Base-by-base conservation (phyloP, 1,139 yeast species). In the Meyerozyma athensensis region DNA sequence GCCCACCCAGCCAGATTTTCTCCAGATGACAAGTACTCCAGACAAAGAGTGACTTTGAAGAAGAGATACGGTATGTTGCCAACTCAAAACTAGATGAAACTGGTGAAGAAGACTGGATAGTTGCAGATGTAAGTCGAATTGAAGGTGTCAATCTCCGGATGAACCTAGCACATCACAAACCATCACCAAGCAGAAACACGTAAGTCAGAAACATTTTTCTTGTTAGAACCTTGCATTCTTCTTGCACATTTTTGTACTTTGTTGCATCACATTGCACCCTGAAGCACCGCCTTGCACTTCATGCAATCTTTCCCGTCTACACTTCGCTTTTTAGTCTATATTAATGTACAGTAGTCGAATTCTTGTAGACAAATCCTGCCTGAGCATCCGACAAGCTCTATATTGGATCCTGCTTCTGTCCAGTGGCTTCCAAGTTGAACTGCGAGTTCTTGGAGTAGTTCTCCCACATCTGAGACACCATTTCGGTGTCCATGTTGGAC, bases 1-100 rank as follows among this genome's bases (percentile, higher is more conserved):
- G 98, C 98, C 23, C 99, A 94, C 65, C 99, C 99, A 46, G 98
- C 99, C 40, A 81, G 99, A 67, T 92, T 92, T 65, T 92, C 98
- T 35, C 99, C 99, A 53, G 99, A 92, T 62, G 99, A 92, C 77
- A 92, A 92, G 71, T 92, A 87, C 74, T 92, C 98, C 41, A 85
- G 97, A 76, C 97, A 94, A 70, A 86, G 99, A 77, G 97, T 92
- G 38, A 92, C 97, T 38, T 77, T 94, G 61, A 94, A 94, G 81
- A 92, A 87, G 77, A 84, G 98, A 74, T 90, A 72, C 63, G 83
- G 83, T 52, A 64, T 94, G 64, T 76, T 94, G 60, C 96, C 96
- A 56, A 84, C 94, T 43, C 95, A 87, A 65, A 52, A 59, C 41
- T 78, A 78, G 8, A 21, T 21, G 23, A 10, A 22, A 9, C 26